Evolutionary conservation across 2,329 filamentous ascomycete genomes (phyloP).

Genomic region (Hymenoscyphus salicellus): DNA sequence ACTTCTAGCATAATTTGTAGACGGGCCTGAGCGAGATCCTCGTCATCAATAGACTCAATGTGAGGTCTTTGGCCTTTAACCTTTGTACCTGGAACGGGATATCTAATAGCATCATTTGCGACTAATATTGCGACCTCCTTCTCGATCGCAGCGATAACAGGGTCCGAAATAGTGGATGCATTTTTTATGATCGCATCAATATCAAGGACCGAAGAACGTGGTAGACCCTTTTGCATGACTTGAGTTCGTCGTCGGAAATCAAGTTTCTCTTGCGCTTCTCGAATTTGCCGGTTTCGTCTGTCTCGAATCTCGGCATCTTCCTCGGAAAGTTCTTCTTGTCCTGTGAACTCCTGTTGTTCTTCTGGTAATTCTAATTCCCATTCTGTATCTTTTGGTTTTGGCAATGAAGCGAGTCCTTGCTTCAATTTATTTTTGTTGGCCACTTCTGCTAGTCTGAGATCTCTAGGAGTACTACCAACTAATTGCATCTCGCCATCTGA

Average conservation of each 20-base stretch:
- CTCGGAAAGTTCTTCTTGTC: conserved; percentile 51
- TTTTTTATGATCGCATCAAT: conserved; percentile 63
- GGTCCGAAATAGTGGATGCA: conserved; percentile 59
- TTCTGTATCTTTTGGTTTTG: conserved; percentile 88
- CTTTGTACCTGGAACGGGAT: conserved; percentile 65
- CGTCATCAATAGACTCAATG: conserved; percentile 66
- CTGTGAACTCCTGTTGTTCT: conserved; percentile 62
- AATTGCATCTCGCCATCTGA: conserved; percentile 62
- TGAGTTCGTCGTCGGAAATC: conserved; percentile 84
- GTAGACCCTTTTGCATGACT: conserved; percentile 82
- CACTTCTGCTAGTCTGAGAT: conserved; percentile 69
- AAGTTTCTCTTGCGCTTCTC: conserved; percentile 64
- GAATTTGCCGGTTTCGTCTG: conserved; percentile 68
- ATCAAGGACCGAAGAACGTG: conserved; percentile 72
- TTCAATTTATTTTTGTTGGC: conserved; percentile 67
- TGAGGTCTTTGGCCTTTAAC: conserved; percentile 59
- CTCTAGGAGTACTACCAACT: conserved; percentile 71
- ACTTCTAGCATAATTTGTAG: conserved; percentile 60
- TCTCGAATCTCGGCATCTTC: conserved; percentile 71
- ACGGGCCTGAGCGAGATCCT: conserved; percentile 69
- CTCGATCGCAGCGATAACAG: conserved; percentile 67
- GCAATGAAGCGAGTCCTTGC: conserved; percentile 73
- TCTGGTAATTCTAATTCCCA: conserved; percentile 93
- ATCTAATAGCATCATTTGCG: conserved; percentile 75
- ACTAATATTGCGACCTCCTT: conserved; percentile 76